phyloP scores from a whole-genome alignment of 2,329 filamentous ascomycete species.

The Aspergillus sp. region DNA sequence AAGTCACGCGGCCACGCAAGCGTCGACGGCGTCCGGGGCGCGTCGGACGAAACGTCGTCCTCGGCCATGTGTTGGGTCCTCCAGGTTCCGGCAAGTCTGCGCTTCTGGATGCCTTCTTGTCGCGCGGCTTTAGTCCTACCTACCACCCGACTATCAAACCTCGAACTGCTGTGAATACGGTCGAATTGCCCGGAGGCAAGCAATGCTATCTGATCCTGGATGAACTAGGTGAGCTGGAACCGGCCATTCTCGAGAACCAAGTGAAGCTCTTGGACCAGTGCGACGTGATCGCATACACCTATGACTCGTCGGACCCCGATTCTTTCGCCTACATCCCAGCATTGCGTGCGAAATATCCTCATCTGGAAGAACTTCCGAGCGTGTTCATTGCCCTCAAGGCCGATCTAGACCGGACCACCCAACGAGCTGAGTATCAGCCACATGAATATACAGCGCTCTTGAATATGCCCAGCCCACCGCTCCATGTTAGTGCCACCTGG shows the following conservation, averaged over 20 bases:
- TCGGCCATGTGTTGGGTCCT: slow-evolving; percentile 86
- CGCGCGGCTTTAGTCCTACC: slow-evolving; percentile 71
- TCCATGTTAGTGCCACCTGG: slow-evolving; percentile 95
- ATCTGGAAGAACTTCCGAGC: slow-evolving; percentile 80
- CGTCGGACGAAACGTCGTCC: slow-evolving; percentile 88
- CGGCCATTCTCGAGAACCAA: slow-evolving; percentile 86
- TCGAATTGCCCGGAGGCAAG: slow-evolving; percentile 90
- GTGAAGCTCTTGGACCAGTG: slow-evolving; percentile 78
- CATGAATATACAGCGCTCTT: slow-evolving; percentile 81
- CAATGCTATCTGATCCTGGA: slow-evolving; percentile 95
- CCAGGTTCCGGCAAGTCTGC: slow-evolving; percentile 84
- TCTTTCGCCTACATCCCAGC: slow-evolving; percentile 88
- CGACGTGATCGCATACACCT: slow-evolving; percentile 89
- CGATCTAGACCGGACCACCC: slow-evolving; percentile 93
- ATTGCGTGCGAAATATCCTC: slow-evolving; percentile 68
- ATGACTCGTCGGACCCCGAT: slow-evolving; percentile 94
- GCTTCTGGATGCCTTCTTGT: slow-evolving; percentile 83
- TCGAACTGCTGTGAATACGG: slow-evolving; percentile 87
- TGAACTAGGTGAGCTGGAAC: slow-evolving; percentile 91
- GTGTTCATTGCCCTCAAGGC: slow-evolving; percentile 93
- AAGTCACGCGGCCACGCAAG: slow-evolving; percentile 88
- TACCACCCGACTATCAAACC: slow-evolving; percentile 95
- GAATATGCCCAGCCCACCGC: slow-evolving; percentile 74
- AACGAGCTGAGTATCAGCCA: slow-evolving; percentile 81
- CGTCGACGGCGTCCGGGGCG: slow-evolving; percentile 71